These are phyloP conservation scores for Brassica hybrid DNA, from an alignment of 441 rosid species.

Conservation along the genomic window DNA sequence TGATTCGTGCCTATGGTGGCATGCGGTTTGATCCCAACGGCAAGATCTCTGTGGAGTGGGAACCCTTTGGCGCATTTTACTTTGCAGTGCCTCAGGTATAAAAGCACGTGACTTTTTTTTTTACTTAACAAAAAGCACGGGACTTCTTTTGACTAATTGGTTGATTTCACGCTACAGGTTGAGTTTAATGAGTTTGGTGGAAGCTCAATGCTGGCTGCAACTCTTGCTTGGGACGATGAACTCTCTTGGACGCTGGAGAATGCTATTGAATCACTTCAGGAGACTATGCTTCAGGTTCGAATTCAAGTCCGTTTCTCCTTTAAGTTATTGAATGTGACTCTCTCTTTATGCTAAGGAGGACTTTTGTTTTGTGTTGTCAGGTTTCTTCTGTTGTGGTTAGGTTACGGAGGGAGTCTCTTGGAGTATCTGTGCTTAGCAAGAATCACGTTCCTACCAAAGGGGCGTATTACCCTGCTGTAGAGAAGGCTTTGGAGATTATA, in stretches of 20 bases:
- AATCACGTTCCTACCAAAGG: constrained; percentile 65
- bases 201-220: constrained; percentile 82
- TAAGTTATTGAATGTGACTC: background rate
- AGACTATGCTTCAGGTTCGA: constrained; percentile 66
- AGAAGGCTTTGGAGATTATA: constrained; percentile 76
- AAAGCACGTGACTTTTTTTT: too few species aligned
- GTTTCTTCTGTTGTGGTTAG: constrained; percentile 57
- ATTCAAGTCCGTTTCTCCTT: background rate
- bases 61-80: constrained; percentile 86
- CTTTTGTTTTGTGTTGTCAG: constrained; percentile 43
- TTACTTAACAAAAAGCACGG: too few species aligned
- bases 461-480: constrained; percentile 69
- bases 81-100: constrained; percentile 86
- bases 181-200: constrained; percentile 89
- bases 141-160: constrained; percentile 36
- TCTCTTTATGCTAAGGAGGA: background rate
- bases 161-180: constrained; percentile 56
- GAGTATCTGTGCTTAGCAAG: constrained; percentile 61
- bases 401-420: constrained; percentile 52
- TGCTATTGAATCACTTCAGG: constrained; percentile 62
- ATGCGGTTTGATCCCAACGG: constrained; percentile 84
- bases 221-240: constrained; percentile 83
- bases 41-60: constrained; percentile 75
- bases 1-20: constrained; percentile 94
- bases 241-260: constrained; percentile 73